Evolutionary conservation across 305 asterid genomes (phyloP), one percentile per base, ranked within the genome.

Genomic region (Plantago coronopus): DNA sequence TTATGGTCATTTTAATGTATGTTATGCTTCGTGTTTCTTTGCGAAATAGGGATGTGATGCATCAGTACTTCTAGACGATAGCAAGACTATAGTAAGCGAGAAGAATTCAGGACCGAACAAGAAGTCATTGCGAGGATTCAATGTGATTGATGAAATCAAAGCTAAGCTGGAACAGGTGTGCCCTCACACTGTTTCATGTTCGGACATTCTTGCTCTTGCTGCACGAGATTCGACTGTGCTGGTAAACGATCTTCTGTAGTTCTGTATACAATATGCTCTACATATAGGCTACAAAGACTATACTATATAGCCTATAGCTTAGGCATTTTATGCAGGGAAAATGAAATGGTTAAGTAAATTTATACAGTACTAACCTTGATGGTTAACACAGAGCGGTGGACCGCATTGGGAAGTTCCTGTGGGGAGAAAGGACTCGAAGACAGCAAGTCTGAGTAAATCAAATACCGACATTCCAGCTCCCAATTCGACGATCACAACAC

Each of bases 351-450:
- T 14, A 50, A 21, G n/a, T n/a, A 48, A 49, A 13, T 5, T 0
- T 8, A 9, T 9, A 7, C 12, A 40, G 7, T 42, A 51, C 17
- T 42, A 18, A 20, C 10, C 5, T 25, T 46, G 19, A 16, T 46
- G 47, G 46, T 38, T 23, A 54, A 34, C 43, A 48, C 77, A 90
- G 95, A 91, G 94, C 46, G 96, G 96, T 5, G 97, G 95, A 34
- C 95, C 95, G 0, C 84, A 82, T 50, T 88, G 96, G 94, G 95
- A 85, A 72, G 91, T 91, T 48, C 80, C 91, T 43, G 49, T 91
- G 64, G 98, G 97, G 29, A 81, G 97, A 66, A 79, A 80, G 75
- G 97, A 91, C 66, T 81, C 96, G 13, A 82, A 48, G 72, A 79
- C 78, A 45, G 96, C 94, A 21, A 82, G 81, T 58, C 54, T 91